phyloP scores from a whole-genome alignment of 2,329 filamentous ascomycete genomes.

The Colletotrichum camelliae region DNA sequence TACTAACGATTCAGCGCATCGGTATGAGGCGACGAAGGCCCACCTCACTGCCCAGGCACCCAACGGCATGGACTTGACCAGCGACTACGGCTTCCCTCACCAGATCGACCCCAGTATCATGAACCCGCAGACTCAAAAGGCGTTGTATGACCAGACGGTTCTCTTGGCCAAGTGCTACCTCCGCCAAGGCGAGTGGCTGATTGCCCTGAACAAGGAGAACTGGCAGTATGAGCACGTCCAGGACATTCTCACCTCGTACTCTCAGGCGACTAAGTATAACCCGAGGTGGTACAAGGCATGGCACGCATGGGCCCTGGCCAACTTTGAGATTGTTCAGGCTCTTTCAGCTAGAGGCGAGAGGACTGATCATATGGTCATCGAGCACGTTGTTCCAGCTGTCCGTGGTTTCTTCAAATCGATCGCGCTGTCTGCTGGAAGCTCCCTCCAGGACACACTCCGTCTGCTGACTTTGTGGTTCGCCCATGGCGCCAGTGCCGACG shows the following conservation, averaged over 20 bases:
- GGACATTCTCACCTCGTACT: constrained; percentile 90
- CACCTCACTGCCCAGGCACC: constrained; percentile 54
- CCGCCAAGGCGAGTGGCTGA: constrained; percentile 96
- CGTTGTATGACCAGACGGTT: constrained; percentile 65
- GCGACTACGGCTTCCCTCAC: constrained; percentile 57
- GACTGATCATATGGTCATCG: constrained; percentile 73
- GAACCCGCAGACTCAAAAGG: constrained; percentile 56
- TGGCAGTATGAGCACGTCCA: constrained; percentile 88
- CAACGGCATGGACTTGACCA: constrained; percentile 48
- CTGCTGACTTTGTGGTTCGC: constrained; percentile 96
- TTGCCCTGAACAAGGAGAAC: constrained; percentile 81
- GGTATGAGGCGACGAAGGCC: constrained; percentile 57
- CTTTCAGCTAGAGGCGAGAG: constrained; percentile 62
- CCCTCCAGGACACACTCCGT: constrained; percentile 91
- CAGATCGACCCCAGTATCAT: constrained; percentile 49
- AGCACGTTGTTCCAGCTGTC: constrained; percentile 93
- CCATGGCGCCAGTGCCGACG: constrained; percentile 86
- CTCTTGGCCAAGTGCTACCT: constrained; percentile 95
- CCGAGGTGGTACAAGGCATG: constrained; percentile 98
- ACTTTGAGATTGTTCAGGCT: constrained; percentile 96
- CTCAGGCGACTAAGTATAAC: constrained; percentile 91
- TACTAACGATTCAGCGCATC: constrained; percentile 62
- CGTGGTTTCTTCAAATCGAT: constrained; percentile 98
- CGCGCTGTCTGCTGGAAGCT: constrained; percentile 86
- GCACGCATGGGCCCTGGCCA: constrained; percentile 98